Percentiles rank a stretch among this genome's conserved stretches.
Evolutionary conservation across 441 rosid genomes (phyloP).

Genomic region (Euphorbia neoarborescens): DNA sequence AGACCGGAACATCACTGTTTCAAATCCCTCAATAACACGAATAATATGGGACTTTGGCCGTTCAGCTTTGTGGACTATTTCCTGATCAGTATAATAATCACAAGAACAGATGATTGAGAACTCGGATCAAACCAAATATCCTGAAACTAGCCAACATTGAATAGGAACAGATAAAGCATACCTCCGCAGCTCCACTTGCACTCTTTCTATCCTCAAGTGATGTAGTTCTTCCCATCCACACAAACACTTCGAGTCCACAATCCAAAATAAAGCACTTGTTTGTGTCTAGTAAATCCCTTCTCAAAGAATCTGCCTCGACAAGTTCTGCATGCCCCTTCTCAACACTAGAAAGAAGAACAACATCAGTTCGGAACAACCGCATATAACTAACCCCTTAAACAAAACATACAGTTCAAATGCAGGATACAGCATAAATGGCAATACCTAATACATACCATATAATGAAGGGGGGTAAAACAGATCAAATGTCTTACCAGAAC

Average conservation of each 20-base stretch:
- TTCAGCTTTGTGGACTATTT: slow-evolving; percentile 43
- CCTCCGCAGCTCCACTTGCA: slow-evolving; percentile 80
- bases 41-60: slow-evolving; percentile 54
- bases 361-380: slow-evolving; percentile 20
- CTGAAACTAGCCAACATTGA: slow-evolving; percentile 2
- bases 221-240: slow-evolving; percentile 83
- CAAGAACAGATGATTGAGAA: slow-evolving; percentile 15
- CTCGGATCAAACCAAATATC: slow-evolving; percentile 16
- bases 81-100: slow-evolving; percentile 40
- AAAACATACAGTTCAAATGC: slow-evolving; percentile 5
- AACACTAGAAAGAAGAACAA: slow-evolving; percentile 48
- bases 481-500: slow-evolving; percentile 41
- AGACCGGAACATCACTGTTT: slow-evolving; percentile 74
- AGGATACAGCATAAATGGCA: slow-evolving; percentile 4
- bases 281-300: slow-evolving; percentile 66
- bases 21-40: slow-evolving; percentile 88
- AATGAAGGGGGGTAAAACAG: background rate
- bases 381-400: background rate
- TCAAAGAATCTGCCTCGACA: slow-evolving; percentile 58
- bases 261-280: slow-evolving; percentile 75
- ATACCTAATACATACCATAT: background rate
- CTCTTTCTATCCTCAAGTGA: slow-evolving; percentile 77
- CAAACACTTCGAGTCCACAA: slow-evolving; percentile 71
- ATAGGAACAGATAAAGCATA: slow-evolving; percentile 25
- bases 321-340: slow-evolving; percentile 70